Evolutionary conservation across 495 filamentous ascomycete species (phyloP).

Genomic region (Letharia columbiana): DNA sequence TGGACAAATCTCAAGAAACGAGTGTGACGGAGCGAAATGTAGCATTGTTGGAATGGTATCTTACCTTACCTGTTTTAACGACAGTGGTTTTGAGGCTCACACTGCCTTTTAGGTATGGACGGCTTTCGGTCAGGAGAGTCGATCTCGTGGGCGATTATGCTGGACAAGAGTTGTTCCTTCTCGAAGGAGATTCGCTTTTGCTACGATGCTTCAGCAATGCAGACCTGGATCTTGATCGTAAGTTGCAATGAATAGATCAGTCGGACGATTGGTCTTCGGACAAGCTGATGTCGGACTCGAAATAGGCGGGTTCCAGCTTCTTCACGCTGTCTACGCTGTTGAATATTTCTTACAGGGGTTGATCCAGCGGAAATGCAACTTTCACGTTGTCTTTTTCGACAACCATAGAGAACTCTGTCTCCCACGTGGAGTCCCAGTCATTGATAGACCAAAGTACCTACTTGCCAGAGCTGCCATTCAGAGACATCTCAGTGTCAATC

Average conservation of each 20-base stretch:
- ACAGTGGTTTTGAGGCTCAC: not conserved
- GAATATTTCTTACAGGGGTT: slow-evolving; percentile 56
- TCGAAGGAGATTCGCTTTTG: slow-evolving; percentile 67
- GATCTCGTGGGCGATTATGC: slow-evolving; percentile 68
- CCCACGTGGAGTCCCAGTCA: slow-evolving; percentile 26
- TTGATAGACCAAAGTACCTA: slow-evolving; percentile 40
- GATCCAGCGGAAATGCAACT: slow-evolving; percentile 52
- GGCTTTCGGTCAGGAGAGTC: slow-evolving; percentile 26
- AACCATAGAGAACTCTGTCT: slow-evolving; percentile 39
- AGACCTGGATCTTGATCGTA: slow-evolving; percentile 52
- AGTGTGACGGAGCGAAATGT: not conserved
- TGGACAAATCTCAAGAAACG: not conserved
- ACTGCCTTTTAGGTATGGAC: slow-evolving; percentile 19
- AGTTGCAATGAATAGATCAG: slow-evolving; percentile 13
- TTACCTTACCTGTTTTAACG: not conserved
- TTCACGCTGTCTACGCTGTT: slow-evolving; percentile 61
- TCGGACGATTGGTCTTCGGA: not conserved
- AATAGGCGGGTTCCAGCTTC: slow-evolving; percentile 55
- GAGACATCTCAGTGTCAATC: slow-evolving; percentile 46
- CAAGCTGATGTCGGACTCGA: not conserved
- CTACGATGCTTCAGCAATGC: slow-evolving; percentile 50
- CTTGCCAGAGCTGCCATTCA: slow-evolving; percentile 54
- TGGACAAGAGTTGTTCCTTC: slow-evolving; percentile 59
- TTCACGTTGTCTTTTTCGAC: slow-evolving; percentile 62
- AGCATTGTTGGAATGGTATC: slow-evolving; percentile 13